A percentile compares a stretch with the other conserved stretches of the same genome.
These are phyloP conservation scores for Boletus rex-veris DNA, from an alignment of 768 basidiomycete species.

Conservation along the genomic window DNA sequence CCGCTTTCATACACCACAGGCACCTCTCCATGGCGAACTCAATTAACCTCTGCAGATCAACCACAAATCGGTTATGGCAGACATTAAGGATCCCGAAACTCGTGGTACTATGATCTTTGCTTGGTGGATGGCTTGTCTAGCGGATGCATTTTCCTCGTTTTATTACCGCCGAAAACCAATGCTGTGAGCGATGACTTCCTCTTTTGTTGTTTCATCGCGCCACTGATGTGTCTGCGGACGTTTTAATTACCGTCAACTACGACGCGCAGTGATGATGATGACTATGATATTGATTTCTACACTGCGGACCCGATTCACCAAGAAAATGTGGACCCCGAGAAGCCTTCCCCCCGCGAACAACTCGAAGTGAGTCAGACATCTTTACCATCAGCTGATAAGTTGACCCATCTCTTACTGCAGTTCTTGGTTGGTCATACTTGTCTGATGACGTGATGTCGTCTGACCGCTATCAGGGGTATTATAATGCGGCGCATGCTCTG, in stretches of 20 bases:
- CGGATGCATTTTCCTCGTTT: conserved; percentile 78
- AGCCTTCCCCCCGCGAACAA: conserved; percentile 72
- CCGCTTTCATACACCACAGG: conserved; percentile 17
- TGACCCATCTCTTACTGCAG: conserved; percentile 35
- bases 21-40: background rate
- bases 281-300: conserved; percentile 89
- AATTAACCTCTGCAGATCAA: conserved; percentile 55
- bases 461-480: conserved; percentile 62
- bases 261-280: conserved; percentile 64
- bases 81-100: conserved; percentile 69
- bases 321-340: conserved; percentile 46
- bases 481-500: conserved; percentile 77
- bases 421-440: conserved; percentile 55
- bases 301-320: conserved; percentile 59
- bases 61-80: conserved; percentile 73
- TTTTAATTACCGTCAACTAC: conserved; percentile 23
- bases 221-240: conserved; percentile 8
- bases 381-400: background rate
- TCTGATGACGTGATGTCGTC: background rate
- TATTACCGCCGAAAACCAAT: conserved; percentile 85
- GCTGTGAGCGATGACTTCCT: conserved; percentile 41
- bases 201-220: background rate
- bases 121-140: conserved; percentile 90
- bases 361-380: conserved; percentile 54
- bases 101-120: conserved; percentile 86